phyloP scores from a whole-genome alignment of 345 rosid species.

The Salix brachista region DNA sequence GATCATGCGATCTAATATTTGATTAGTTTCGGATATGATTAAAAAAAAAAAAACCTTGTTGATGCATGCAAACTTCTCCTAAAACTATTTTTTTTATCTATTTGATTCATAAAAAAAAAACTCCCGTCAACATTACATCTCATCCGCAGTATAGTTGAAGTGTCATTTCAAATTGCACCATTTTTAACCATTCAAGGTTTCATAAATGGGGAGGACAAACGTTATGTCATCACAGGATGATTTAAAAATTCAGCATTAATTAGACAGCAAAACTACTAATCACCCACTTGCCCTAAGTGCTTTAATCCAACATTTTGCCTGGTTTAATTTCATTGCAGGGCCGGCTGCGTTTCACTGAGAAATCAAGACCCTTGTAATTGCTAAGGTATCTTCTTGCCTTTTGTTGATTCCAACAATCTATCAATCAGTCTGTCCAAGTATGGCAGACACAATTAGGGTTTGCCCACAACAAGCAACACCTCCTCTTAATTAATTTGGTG shows the following conservation, averaged over 20 bases:
- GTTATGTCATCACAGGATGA: neutral
- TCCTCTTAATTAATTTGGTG: constrained; percentile 18
- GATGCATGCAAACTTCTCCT: too few species aligned
- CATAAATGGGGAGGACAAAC: neutral
- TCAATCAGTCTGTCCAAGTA: constrained; percentile 17
- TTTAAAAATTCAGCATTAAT: too few species aligned
- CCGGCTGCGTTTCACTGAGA: neutral
- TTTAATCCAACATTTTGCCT: neutral
- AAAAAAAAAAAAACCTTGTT: too few species aligned
- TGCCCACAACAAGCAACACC: constrained; percentile 24
- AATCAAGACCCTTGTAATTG: constrained; percentile 29
- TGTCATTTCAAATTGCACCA: neutral
- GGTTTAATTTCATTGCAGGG: constrained; percentile 4
- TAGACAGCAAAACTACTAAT: neutral
- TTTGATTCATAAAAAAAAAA: too few species aligned
- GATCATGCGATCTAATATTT: too few species aligned
- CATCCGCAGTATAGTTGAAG: neutral
- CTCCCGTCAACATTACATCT: neutral
- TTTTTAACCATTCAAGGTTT: neutral
- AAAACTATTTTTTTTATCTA: too few species aligned
- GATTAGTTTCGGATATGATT: too few species aligned
- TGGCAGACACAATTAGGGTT: constrained; percentile 66
- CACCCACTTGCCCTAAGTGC: constrained; percentile 24
- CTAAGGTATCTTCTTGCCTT: constrained; percentile 34
- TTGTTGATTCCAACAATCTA: constrained; percentile 37